These are phyloP conservation scores for Colletotrichum nymphaeae DNA, from an alignment of 2,329 filamentous ascomycete species.

Conservation along the genomic window DNA sequence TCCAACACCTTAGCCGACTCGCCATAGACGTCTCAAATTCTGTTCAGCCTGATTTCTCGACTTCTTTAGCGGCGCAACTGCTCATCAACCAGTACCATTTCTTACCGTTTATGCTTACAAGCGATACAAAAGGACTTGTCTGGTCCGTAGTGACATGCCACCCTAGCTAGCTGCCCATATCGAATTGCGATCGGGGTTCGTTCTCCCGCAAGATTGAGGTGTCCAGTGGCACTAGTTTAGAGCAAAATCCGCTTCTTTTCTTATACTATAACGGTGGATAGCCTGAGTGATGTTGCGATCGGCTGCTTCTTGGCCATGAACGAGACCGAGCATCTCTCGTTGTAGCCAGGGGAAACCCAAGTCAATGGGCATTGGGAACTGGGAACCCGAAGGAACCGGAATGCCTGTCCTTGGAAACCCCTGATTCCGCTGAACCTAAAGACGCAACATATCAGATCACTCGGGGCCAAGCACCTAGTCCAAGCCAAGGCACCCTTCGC, in stretches of 20 bases:
- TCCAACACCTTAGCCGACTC: not conserved
- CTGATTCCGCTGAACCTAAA: slow-evolving; percentile 5
- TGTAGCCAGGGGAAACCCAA: not conserved
- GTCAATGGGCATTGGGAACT: not conserved
- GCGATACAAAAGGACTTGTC: not conserved
- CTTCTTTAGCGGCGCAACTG: not conserved
- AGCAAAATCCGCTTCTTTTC: not conserved
- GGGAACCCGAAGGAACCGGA: not conserved
- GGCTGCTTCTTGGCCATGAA: not conserved
- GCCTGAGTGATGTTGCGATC: not conserved
- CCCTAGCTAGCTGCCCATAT: not conserved
- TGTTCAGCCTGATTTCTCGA: not conserved
- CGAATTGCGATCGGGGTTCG: not conserved
- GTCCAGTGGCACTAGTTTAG: not conserved
- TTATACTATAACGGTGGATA: not conserved
- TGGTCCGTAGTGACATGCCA: not conserved
- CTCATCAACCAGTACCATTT: not conserved
- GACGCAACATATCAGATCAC: slow-evolving; percentile 4
- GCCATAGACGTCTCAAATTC: not conserved
- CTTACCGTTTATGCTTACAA: not conserved
- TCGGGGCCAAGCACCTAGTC: not conserved
- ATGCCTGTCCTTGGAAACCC: not conserved
- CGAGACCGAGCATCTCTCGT: not conserved
- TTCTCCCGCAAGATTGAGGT: not conserved
- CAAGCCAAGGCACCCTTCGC: slow-evolving; percentile 5